A percentile compares a stretch with the other conserved stretches of the same genome.
Evolutionary conservation across 441 rosid genomes (phyloP).

Genomic region (Gossypium armourianum): DNA sequence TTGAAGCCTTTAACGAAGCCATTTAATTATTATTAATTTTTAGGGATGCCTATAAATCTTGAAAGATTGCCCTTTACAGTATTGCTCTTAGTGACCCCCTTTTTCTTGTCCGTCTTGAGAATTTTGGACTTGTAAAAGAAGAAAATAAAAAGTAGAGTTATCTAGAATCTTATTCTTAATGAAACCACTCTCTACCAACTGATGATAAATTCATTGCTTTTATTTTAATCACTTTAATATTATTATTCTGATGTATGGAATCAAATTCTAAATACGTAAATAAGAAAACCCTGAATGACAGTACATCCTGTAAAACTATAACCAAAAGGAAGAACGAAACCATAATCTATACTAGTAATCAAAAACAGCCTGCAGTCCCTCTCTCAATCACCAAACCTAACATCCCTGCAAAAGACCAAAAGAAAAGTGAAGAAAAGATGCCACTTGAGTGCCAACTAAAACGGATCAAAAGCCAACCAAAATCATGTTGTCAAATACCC

Average conservation of each 20-base stretch:
- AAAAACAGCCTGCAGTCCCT: background rate
- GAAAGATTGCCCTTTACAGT: background rate
- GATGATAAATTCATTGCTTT: background rate
- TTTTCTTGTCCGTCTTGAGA: background rate
- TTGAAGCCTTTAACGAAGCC: background rate
- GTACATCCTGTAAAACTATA: background rate
- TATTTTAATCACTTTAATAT: background rate
- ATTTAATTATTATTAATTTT: no score
- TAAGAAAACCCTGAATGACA: background rate
- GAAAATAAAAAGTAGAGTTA: background rate
- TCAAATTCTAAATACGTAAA: background rate
- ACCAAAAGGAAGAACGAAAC: background rate
- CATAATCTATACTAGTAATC: background rate
- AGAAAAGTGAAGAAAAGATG: background rate
- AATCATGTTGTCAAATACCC: background rate
- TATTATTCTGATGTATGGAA: background rate
- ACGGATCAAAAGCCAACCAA: constrained; percentile 1
- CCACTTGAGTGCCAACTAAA: constrained; percentile 17
- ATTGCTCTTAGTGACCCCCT: background rate
- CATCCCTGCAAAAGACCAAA: constrained; percentile 11
- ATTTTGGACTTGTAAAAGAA: background rate
- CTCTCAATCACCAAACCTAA: constrained; percentile 6
- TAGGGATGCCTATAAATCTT: background rate
- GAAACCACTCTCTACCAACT: background rate
- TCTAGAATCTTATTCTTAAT: constrained; percentile 5